These are phyloP conservation scores for Mycena indigotica DNA, from an alignment of 768 basidiomycete species.

Conservation along the genomic window DNA sequence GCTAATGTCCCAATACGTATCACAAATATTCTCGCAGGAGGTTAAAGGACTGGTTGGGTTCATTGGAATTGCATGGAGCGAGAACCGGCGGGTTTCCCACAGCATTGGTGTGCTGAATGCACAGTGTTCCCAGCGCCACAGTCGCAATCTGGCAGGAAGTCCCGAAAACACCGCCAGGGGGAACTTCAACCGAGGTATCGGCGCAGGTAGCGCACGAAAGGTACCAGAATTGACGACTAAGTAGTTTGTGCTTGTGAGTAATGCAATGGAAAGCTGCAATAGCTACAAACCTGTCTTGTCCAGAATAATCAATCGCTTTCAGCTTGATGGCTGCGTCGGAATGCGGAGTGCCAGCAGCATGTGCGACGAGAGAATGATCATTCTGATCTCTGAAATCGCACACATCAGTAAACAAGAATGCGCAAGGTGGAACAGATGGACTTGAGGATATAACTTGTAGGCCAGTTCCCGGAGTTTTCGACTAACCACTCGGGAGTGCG, in stretches of 20 bases:
- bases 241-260: background rate
- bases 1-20: too few species aligned
- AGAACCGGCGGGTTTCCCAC: constrained; percentile 5
- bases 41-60: constrained; percentile 8
- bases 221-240: constrained; percentile 15
- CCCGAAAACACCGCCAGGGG: constrained; percentile 13
- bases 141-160: constrained; percentile 14
- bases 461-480: constrained; percentile 15
- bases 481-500: constrained; percentile 5
- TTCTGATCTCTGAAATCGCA: background rate
- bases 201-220: constrained; percentile 13
- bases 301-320: constrained; percentile 9
- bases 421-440: background rate
- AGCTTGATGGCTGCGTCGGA: constrained; percentile 8
- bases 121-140: background rate
- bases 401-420: background rate
- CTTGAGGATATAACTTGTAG: constrained; percentile 15
- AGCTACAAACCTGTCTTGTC: constrained; percentile 2
- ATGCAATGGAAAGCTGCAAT: background rate
- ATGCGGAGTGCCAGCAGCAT: constrained; percentile 5
- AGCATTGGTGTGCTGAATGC: background rate
- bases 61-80: background rate
- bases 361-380: constrained; percentile 6
- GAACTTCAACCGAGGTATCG: constrained; percentile 1
- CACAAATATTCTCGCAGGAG: constrained; percentile 8